These are phyloP conservation scores for Termitomyces sp. DNA, from an alignment of 768 basidiomycete genomes.

Conservation along the genomic window DNA sequence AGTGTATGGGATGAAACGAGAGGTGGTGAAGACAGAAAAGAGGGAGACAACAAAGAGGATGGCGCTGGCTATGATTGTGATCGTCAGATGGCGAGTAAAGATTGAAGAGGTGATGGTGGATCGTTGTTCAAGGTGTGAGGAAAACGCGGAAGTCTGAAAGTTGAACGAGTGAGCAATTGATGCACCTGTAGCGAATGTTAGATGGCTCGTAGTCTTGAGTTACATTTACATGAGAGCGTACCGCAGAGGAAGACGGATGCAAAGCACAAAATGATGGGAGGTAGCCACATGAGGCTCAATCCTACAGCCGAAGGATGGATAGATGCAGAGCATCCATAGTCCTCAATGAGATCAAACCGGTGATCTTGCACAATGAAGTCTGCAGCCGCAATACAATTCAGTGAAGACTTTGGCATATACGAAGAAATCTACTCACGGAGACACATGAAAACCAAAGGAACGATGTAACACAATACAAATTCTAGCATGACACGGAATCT, in stretches of 20 bases:
- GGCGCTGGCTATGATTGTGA: conserved; percentile 40
- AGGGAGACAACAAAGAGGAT: conserved; percentile 36
- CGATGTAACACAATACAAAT: conserved; percentile 41
- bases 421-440: conserved; percentile 42
- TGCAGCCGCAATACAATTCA: conserved; percentile 18
- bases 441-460: conserved; percentile 57
- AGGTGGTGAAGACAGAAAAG: conserved; percentile 34
- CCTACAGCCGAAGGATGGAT: conserved; percentile 41
- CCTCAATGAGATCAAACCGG: conserved; percentile 58
- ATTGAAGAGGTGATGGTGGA: conserved; percentile 38
- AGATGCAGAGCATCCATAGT: conserved; percentile 52
- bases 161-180: conserved; percentile 30
- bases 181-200: conserved; percentile 20
- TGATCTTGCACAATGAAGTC: conserved; percentile 58
- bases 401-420: not conserved
- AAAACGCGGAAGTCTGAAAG: conserved; percentile 22
- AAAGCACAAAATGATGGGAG: conserved; percentile 40
- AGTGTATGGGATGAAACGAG: conserved; percentile 31
- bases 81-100: conserved; percentile 56
- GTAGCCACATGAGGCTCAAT: conserved; percentile 41
- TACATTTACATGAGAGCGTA: conserved; percentile 24
- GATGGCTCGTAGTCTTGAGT: not conserved
- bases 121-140: conserved; percentile 34
- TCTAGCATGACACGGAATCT: conserved; percentile 44
- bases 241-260: conserved; percentile 39